Evolutionary conservation across 179 eudicot species (phyloP), one percentile per base, ranked within the genome.

Genomic region (Vitellaria paradoxa): DNA sequence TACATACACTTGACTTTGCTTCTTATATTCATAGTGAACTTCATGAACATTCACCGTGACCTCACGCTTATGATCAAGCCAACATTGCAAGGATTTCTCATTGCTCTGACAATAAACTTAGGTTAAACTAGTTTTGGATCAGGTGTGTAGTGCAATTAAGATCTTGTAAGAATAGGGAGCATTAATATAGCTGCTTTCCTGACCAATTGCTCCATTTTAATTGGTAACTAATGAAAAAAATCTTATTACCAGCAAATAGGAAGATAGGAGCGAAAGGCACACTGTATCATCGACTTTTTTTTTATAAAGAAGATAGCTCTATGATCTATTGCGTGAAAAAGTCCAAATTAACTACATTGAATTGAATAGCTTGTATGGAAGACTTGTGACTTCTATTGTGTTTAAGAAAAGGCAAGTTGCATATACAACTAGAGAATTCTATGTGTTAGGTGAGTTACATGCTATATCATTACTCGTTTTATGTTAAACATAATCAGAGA

Each of bases 11-110:
- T 93, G 92, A 56, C 91, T 91, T 82, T 95, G 99, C 84, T 93
- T 93, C 85, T 95, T 95, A 75, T 95, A 95, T 74, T 93, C 97
- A 30, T 82, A 85, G 72, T 95, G 97, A 76, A 95, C 99, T 88
- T 91, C 99, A 85, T 95, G 97, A 82, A 95, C 93, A 78, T 93
- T 90, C 71, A 91, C 97, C 92, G 87, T 90, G 75, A 95, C 97
- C 85, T 95, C 97, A 9, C 91, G 87, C 87, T 95, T 97, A 73
- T 95, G 95, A 79, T 93, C 99, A 76, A 95, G 97, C 97, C 97
- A 91, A 55, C 92, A 90, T 74, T 90, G 97, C 90, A 95, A 83
- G 70, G 89, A 82, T 80, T 93, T 93, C 80, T 93, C 99, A 71
- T 93, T 90, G 84, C 83, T 89, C 99, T 95, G 84, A 57, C 72